These are phyloP conservation scores for Fusarium irregulare DNA, from an alignment of 2,329 filamentous ascomycete species.

Conservation along the genomic window DNA sequence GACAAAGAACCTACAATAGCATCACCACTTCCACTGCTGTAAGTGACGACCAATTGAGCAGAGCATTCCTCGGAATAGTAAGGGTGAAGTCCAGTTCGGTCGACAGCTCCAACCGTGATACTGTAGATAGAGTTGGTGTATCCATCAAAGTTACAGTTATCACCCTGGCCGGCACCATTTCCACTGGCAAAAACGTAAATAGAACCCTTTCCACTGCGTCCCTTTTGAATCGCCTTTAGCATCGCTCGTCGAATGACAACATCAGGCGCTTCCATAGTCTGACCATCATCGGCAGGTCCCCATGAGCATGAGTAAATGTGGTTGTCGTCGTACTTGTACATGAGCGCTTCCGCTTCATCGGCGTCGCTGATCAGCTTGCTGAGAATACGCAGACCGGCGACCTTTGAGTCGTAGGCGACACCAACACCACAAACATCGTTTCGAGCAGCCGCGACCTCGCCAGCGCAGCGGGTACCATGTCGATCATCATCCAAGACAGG, in stretches of 20 bases:
- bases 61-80: slow-evolving; percentile 98
- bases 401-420: slow-evolving; percentile 90
- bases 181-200: slow-evolving; percentile 96
- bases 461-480: slow-evolving; percentile 94
- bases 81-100: slow-evolving; percentile 86
- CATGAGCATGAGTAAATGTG: slow-evolving; percentile 99
- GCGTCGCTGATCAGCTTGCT: slow-evolving; percentile 90
- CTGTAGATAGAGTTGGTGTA: slow-evolving; percentile 99
- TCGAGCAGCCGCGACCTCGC: slow-evolving; percentile 90
- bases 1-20: slow-evolving; percentile 70
- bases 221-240: slow-evolving; percentile 90
- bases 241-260: slow-evolving; percentile 90
- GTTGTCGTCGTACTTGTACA: slow-evolving; percentile 90
- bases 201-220: slow-evolving; percentile 83
- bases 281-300: slow-evolving; percentile 94
- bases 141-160: slow-evolving; percentile 99
- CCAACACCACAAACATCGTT: slow-evolving; percentile 97
- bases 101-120: slow-evolving; percentile 94
- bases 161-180: slow-evolving; percentile 86
- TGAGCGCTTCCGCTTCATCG: slow-evolving; percentile 92
- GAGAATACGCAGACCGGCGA: slow-evolving; percentile 92
- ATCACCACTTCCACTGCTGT: slow-evolving; percentile 90
- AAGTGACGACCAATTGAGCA: slow-evolving; percentile 93
- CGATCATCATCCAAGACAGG: slow-evolving; percentile 86
- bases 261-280: slow-evolving; percentile 92